Evolutionary conservation across 2,329 filamentous ascomycete species (phyloP).

Genomic region (Drechslerella coelobrocha): DNA sequence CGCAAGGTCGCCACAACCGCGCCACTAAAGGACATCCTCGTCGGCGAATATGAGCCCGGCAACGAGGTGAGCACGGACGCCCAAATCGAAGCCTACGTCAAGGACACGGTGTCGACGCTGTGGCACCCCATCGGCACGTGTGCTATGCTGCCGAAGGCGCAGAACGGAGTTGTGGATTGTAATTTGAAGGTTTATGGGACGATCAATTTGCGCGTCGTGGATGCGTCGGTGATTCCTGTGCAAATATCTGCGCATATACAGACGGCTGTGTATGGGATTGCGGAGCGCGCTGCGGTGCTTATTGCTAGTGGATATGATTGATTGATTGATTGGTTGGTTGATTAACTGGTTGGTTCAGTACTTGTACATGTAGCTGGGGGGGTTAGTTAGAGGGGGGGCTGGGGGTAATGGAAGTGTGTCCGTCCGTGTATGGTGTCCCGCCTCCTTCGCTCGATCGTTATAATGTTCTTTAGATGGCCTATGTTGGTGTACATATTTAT

Average conservation of each 20-base stretch:
- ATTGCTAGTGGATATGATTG: slow-evolving; percentile 66
- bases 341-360: background rate
- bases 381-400: too few relatives aligned
- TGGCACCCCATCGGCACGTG: slow-evolving; percentile 90
- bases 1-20: slow-evolving; percentile 75
- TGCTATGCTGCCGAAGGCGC: slow-evolving; percentile 79
- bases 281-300: slow-evolving; percentile 83
- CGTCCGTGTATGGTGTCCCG: too few relatives aligned
- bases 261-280: slow-evolving; percentile 85
- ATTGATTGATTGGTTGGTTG: background rate
- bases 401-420: too few relatives aligned
- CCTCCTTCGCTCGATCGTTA: too few relatives aligned
- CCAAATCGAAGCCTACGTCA: slow-evolving; percentile 79
- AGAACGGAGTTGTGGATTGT: slow-evolving; percentile 79
- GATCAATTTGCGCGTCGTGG: slow-evolving; percentile 77
- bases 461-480: too few relatives aligned
- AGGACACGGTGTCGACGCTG: slow-evolving; percentile 82
- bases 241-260: slow-evolving; percentile 46
- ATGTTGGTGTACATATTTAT: too few relatives aligned
- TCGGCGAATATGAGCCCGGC: slow-evolving; percentile 80
- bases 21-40: slow-evolving; percentile 83
- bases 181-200: slow-evolving; percentile 75
- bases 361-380: too few relatives aligned
- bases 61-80: slow-evolving; percentile 77
- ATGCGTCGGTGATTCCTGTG: slow-evolving; percentile 81